phyloP scores from a whole-genome alignment of 208 protist genomes.

The Leishmania major region DNA sequence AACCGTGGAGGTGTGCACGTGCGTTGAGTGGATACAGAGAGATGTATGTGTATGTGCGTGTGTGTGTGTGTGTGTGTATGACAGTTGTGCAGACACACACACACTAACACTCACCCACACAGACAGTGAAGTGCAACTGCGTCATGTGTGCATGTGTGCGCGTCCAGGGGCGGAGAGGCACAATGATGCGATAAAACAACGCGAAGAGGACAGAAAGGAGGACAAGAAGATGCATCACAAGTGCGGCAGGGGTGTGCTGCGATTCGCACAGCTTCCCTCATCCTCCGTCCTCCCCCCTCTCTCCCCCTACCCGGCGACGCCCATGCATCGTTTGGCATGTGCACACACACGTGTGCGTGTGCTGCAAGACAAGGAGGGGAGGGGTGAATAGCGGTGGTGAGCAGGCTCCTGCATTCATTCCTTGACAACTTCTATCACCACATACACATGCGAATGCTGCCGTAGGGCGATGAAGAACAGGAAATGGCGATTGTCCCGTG shows the following conservation, averaged over 20 bases:
- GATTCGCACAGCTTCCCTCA: neutral
- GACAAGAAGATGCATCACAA: neutral
- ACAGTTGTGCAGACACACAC: neutral
- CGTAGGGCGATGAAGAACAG: neutral
- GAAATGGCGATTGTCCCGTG: neutral
- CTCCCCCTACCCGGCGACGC: neutral
- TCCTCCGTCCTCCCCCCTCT: neutral
- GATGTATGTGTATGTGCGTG: neutral
- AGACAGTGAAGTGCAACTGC: slow-evolving; percentile 1
- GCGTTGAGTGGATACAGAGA: neutral
- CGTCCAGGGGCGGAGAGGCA: neutral
- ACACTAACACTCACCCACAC: neutral
- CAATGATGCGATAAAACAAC: neutral
- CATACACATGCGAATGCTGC: neutral
- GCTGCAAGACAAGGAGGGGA: neutral
- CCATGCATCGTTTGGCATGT: no score
- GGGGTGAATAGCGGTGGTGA: neutral
- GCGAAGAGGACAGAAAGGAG: neutral
- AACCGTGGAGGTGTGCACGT: neutral
- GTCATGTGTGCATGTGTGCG: neutral
- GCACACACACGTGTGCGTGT: neutral
- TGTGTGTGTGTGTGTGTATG: neutral
- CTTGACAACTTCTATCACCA: neutral
- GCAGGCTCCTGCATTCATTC: neutral
- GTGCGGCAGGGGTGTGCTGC: neutral